phyloP scores from a whole-genome alignment of 1,284 basidiomycete species.

The Ceratobasidium sp. region DNA sequence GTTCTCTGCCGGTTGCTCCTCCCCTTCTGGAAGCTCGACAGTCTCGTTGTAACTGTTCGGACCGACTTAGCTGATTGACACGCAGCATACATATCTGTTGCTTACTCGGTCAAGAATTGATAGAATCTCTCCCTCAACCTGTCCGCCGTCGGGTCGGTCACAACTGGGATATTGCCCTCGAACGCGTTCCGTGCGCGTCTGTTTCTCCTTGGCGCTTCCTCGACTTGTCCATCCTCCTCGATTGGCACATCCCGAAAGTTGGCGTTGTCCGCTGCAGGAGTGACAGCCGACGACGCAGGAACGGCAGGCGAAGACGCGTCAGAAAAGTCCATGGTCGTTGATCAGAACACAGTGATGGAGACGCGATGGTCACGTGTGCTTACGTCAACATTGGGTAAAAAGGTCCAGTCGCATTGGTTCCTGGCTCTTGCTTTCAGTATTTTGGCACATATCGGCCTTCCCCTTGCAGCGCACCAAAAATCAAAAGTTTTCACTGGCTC shows the following conservation, averaged over 20 bases:
- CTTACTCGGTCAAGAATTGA: conserved; percentile 36
- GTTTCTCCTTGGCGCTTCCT: conserved; percentile 4
- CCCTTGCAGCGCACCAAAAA: too few relatives aligned
- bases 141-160: conserved; percentile 30
- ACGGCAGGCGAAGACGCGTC: conserved; percentile 10
- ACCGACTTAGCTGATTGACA: background rate
- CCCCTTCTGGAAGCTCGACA: conserved; percentile 54
- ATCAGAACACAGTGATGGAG: conserved; percentile 18
- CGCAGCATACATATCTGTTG: background rate
- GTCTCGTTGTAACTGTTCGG: conserved; percentile 39
- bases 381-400: too few relatives aligned
- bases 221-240: background rate
- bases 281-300: background rate
- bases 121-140: conserved; percentile 20
- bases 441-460: too few relatives aligned
- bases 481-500: too few relatives aligned
- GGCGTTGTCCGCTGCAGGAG: conserved; percentile 15
- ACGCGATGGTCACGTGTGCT: conserved; percentile 19
- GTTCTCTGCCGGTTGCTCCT: conserved; percentile 62
- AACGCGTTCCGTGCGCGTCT: conserved; percentile 33
- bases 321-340: conserved; percentile 25
- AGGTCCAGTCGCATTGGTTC: too few relatives aligned
- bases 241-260: background rate
- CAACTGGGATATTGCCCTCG: conserved; percentile 29
- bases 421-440: too few relatives aligned